Evolutionary conservation across 805 yeast species (phyloP).

Genomic region (Candida andamanensis): DNA sequence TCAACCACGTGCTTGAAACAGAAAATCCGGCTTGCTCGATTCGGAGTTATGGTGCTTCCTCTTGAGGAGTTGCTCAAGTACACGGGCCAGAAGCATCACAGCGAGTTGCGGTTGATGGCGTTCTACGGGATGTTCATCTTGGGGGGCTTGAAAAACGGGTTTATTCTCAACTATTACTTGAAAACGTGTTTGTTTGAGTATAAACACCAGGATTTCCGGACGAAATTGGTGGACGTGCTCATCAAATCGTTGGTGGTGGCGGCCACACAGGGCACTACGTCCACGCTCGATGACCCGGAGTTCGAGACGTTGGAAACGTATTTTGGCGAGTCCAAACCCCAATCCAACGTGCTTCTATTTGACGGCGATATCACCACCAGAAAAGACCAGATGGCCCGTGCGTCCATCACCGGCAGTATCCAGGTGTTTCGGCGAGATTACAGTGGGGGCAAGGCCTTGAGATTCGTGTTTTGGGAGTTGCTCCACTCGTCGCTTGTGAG

Average conservation of each 20-base stretch:
- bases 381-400: conserved; percentile 62
- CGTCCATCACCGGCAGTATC: conserved; percentile 59
- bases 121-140: conserved; percentile 62
- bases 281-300: conserved; percentile 62
- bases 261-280: conserved; percentile 59
- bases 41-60: conserved; percentile 48
- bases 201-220: conserved; percentile 44
- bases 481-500: conserved; percentile 59
- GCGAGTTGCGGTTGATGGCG: conserved; percentile 60
- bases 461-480: conserved; percentile 60
- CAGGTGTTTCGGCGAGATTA: conserved; percentile 59
- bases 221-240: conserved; percentile 44
- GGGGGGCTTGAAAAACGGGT: conserved; percentile 71
- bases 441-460: conserved; percentile 52
- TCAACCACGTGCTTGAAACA: conserved; percentile 54
- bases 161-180: conserved; percentile 58
- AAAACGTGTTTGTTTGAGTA: conserved; percentile 51
- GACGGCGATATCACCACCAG: conserved; percentile 41
- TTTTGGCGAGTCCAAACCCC: conserved; percentile 17
- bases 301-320: conserved; percentile 35
- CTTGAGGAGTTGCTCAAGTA: conserved; percentile 52
- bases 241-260: conserved; percentile 54
- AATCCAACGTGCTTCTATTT: conserved; percentile 2
- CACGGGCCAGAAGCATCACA: conserved; percentile 42
- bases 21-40: conserved; percentile 53